Conservation (phyloP, 129 eudicot genomes). For the Oenanthe sinensis region DNA sequence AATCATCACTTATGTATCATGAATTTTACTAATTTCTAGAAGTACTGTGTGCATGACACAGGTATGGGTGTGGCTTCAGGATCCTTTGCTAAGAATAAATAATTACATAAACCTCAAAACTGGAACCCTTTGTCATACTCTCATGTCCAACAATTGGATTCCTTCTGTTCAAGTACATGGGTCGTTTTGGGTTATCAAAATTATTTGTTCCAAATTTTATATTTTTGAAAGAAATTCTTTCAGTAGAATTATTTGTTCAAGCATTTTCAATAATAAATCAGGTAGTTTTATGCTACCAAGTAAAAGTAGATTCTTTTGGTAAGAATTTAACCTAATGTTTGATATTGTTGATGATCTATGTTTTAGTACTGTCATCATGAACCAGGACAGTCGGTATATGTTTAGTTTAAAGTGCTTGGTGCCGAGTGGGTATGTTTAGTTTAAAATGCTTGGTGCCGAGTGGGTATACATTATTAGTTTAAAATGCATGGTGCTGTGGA, state of each 20-base stretch:
- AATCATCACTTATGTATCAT: not conserved
- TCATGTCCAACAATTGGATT: not conserved
- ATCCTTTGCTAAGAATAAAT: not conserved
- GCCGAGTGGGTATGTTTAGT: not conserved
- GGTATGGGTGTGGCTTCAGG: not conserved
- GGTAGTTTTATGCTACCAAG: not conserved
- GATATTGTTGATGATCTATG: slow-evolving; percentile 5
- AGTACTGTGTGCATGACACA: not conserved
- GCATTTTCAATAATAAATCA: not conserved
- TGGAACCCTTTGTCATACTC: not conserved
- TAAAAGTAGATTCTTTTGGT: not conserved
- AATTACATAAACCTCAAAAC: not conserved
- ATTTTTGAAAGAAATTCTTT: not conserved
- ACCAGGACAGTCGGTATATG: not conserved
- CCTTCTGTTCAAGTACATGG: not conserved
- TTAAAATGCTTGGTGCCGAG: not conserved
- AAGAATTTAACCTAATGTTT: not conserved
- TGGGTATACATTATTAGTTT: not conserved
- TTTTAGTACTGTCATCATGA: not conserved
- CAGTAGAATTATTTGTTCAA: not conserved
- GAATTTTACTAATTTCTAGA: not conserved
- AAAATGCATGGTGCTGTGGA: not conserved
- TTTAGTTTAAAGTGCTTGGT: not conserved
- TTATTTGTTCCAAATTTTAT: not conserved
- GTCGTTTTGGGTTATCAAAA: not conserved